Percentiles rank a stretch among this genome's conserved stretches.
Conservation (phyloP, 1,284 basidiomycete genomes). For the Phellopilus nigrolimitatus region DNA sequence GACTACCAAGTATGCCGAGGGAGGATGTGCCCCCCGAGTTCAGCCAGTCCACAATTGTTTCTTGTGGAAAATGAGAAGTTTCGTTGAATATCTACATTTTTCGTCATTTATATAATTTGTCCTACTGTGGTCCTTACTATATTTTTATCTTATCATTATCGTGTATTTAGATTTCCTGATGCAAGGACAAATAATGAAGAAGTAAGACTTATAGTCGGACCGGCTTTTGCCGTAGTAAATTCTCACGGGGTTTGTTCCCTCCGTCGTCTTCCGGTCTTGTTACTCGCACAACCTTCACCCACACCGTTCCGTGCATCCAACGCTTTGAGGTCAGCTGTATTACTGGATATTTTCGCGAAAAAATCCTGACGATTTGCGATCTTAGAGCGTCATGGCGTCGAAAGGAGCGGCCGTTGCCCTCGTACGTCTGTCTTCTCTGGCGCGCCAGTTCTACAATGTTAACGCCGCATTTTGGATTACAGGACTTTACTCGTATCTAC, state of each 20-base stretch:
- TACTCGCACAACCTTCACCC: constrained; percentile 3
- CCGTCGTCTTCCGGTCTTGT: background rate
- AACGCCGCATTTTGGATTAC: constrained; percentile 15
- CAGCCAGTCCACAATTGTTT: too few relatives aligned
- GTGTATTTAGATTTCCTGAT: too few relatives aligned
- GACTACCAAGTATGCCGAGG: too few relatives aligned
- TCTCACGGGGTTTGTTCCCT: constrained; percentile 5
- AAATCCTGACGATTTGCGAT: background rate
- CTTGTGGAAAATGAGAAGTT: too few relatives aligned
- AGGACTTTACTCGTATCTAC: constrained; percentile 95
- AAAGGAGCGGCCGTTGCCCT: constrained; percentile 77
- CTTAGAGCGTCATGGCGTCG: constrained; percentile 59
- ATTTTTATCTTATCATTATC: too few relatives aligned
- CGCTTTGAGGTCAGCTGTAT: constrained; percentile 14
- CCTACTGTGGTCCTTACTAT: too few relatives aligned
- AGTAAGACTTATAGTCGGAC: too few relatives aligned
- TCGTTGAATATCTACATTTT: too few relatives aligned
- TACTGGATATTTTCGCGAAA: background rate
- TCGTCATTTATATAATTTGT: too few relatives aligned
- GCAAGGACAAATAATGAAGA: too few relatives aligned
- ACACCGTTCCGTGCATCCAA: constrained; percentile 12
- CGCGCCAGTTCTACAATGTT: constrained; percentile 13
- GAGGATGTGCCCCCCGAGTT: too few relatives aligned
- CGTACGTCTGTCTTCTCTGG: constrained; percentile 41
- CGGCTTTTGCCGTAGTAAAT: too few relatives aligned